Evolutionary conservation across 805 yeast genomes (phyloP).

Genomic region (Candida succiphila): DNA sequence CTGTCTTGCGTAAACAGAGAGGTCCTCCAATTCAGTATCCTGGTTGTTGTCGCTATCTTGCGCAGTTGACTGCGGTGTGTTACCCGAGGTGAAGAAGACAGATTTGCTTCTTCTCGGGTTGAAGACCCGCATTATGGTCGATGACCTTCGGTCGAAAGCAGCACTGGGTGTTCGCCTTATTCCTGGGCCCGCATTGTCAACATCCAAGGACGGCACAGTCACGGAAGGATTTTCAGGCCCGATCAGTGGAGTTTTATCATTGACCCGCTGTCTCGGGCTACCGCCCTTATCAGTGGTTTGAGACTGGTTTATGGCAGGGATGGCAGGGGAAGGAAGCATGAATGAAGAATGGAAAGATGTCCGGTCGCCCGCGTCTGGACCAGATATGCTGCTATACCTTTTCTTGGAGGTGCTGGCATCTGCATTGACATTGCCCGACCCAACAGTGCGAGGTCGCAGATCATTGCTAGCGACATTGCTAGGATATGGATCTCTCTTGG

Average conservation of each 20-base stretch:
- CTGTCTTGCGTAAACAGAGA: conserved; percentile 26
- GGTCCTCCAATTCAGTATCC: conserved; percentile 19
- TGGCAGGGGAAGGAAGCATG: conserved; percentile 18
- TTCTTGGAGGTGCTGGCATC: background rate
- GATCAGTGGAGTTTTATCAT: background rate
- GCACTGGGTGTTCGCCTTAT: background rate
- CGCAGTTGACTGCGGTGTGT: too few species aligned
- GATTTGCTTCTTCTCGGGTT: background rate
- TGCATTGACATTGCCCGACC: too few species aligned
- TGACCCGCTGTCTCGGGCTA: too few species aligned
- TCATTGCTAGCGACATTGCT: background rate
- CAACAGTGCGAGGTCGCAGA: background rate
- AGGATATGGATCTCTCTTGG: background rate
- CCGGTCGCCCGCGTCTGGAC: background rate
- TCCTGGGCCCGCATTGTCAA: too few species aligned
- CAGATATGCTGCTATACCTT: background rate
- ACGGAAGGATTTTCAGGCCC: background rate
- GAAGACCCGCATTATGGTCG: background rate
- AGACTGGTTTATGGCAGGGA: conserved; percentile 3
- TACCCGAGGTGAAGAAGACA: background rate
- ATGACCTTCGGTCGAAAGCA: background rate
- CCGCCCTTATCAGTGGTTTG: too few species aligned
- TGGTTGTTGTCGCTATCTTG: background rate
- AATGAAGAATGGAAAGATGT: conserved; percentile 9
- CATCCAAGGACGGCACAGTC: too few species aligned